Evolutionary conservation across 176 grass and related monocot genomes (phyloP).

Genomic region (Stipa capillata): DNA sequence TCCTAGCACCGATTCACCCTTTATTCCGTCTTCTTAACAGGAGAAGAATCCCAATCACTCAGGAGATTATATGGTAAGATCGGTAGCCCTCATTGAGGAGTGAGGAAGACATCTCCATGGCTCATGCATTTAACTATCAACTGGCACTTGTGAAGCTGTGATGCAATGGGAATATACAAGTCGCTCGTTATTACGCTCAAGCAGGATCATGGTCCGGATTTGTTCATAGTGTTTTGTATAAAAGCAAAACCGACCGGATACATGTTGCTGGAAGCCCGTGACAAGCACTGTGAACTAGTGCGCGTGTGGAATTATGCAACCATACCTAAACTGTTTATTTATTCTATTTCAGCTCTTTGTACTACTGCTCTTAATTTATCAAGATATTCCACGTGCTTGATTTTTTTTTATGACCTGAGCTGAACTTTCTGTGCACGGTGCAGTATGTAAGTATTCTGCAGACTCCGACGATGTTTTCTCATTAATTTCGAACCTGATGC

Average conservation of each 20-base stretch:
- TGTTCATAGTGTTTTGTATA: conserved; percentile 36
- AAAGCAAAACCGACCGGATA: conserved; percentile 3
- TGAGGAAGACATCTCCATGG: not conserved
- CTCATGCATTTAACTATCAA: conserved; percentile 27
- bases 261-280: not conserved
- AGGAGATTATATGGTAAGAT: conserved; percentile 14
- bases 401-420: not conserved
- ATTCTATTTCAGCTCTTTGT: not conserved
- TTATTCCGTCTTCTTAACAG: not conserved
- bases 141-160: conserved; percentile 5
- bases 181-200: conserved; percentile 8
- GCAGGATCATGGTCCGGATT: not conserved
- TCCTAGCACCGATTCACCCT: not conserved
- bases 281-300: not conserved
- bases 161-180: not conserved
- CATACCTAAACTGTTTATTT: conserved; percentile 2
- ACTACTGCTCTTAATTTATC: not conserved
- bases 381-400: not conserved
- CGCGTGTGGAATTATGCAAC: not conserved
- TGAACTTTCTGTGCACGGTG: not conserved
- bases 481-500: not conserved
- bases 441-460: not conserved
- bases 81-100: not conserved
- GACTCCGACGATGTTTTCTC: not conserved
- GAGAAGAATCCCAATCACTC: not conserved